These are phyloP conservation scores for Coniochaeta prunicola DNA, from an alignment of 2,329 filamentous ascomycete species.

Conservation along the genomic window DNA sequence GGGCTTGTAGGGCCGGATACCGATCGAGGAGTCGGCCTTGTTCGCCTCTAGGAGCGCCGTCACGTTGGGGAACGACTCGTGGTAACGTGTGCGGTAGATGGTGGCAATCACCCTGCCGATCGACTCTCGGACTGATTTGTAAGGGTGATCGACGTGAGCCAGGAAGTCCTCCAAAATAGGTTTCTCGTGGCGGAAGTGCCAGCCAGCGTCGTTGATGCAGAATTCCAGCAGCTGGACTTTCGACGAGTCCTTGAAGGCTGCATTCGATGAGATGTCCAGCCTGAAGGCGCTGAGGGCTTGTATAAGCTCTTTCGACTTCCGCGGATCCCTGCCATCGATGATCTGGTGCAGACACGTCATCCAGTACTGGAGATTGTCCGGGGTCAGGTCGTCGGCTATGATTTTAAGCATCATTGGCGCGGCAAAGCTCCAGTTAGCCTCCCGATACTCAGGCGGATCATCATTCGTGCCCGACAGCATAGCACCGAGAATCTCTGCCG, in stretches of 20 bases:
- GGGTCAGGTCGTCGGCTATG: conserved; percentile 86
- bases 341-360: conserved; percentile 87
- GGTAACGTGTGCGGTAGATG: conserved; percentile 86
- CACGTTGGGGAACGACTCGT: conserved; percentile 86
- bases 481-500: conserved; percentile 85
- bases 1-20: conserved; percentile 75
- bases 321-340: conserved; percentile 81
- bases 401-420: conserved; percentile 82
- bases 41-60: conserved; percentile 68
- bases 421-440: conserved; percentile 79
- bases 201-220: conserved; percentile 78
- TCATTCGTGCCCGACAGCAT: conserved; percentile 76
- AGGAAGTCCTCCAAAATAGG: conserved; percentile 88
- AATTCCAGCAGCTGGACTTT: conserved; percentile 91
- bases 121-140: conserved; percentile 92
- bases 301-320: conserved; percentile 78
- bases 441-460: conserved; percentile 64
- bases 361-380: conserved; percentile 94
- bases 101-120: conserved; percentile 85
- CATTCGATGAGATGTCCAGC: conserved; percentile 89
- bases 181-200: conserved; percentile 90
- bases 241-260: conserved; percentile 96
- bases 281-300: conserved; percentile 78
- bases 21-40: conserved; percentile 72
- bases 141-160: conserved; percentile 88